Conservation (phyloP, 495 filamentous ascomycete genomes). For the Hypoxylon fragiforme region DNA sequence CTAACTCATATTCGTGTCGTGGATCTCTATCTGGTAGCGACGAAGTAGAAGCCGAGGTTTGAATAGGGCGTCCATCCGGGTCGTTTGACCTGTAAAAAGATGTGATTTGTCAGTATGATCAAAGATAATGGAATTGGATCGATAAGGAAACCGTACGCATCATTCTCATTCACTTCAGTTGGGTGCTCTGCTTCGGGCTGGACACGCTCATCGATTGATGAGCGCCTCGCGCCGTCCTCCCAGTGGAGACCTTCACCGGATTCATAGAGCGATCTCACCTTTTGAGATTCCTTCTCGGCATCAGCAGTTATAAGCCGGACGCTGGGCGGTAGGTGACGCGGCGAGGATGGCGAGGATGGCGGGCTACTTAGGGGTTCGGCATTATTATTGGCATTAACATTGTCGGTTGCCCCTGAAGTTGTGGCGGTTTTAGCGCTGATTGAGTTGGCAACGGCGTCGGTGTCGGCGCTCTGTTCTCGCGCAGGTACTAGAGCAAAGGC, state of each 20-base stretch:
- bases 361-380: constrained; percentile 17
- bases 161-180: constrained; percentile 54
- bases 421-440: constrained; percentile 21
- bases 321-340: constrained; percentile 41
- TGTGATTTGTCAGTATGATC: constrained; percentile 38
- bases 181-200: constrained; percentile 54
- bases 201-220: constrained; percentile 45
- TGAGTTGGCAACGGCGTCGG: constrained; percentile 10
- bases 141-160: constrained; percentile 56
- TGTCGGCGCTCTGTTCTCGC: constrained; percentile 25
- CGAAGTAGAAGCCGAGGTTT: constrained; percentile 46
- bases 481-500: constrained; percentile 32
- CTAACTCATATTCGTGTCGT: constrained; percentile 51
- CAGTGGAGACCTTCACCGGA: constrained; percentile 64
- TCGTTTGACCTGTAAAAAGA: constrained; percentile 29
- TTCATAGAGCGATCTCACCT: constrained; percentile 91
- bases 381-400: no score
- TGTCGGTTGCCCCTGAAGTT: constrained; percentile 26
- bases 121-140: constrained; percentile 35
- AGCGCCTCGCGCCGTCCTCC: constrained; percentile 56
- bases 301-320: constrained; percentile 70
- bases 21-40: constrained; percentile 43
- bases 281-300: constrained; percentile 81
- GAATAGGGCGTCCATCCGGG: constrained; percentile 33
- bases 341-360: constrained; percentile 26